Conservation (phyloP, 352 stramenopile genomes). For the Phytophthora colocasiae region DNA sequence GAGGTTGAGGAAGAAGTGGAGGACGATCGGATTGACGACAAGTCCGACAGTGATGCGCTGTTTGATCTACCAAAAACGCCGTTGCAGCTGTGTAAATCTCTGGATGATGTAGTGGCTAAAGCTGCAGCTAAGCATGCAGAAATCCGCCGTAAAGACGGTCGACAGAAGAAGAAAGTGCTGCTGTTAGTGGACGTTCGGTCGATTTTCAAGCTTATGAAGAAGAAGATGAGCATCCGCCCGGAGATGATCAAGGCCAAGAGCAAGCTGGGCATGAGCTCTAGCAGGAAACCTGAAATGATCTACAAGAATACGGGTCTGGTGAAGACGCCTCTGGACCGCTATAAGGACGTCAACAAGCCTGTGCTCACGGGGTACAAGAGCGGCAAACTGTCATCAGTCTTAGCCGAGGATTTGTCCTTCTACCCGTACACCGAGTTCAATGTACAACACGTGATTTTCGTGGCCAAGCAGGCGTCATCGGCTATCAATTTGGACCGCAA, state of each 20-base stretch:
- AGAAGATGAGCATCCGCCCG: constrained; percentile 59
- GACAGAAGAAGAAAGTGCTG: constrained; percentile 76
- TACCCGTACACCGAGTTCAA: constrained; percentile 66
- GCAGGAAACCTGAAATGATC: constrained; percentile 58
- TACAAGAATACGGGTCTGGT: constrained; percentile 71
- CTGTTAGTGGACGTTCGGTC: constrained; percentile 60
- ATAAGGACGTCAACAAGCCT: constrained; percentile 68
- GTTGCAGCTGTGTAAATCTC: constrained; percentile 49
- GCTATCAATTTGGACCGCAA: constrained; percentile 57
- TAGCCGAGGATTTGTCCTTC: constrained; percentile 72
- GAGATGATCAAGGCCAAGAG: constrained; percentile 66
- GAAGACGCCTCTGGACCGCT: constrained; percentile 77
- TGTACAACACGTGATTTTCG: constrained; percentile 67
- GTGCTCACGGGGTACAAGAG: constrained; percentile 65
- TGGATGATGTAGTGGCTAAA: constrained; percentile 59
- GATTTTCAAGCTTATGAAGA: constrained; percentile 70
- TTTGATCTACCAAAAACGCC: constrained; percentile 39
- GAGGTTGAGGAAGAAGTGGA: constrained; percentile 28
- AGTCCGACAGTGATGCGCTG: constrained; percentile 10
- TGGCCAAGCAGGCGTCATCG: constrained; percentile 54
- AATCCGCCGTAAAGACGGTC: constrained; percentile 63
- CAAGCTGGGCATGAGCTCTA: constrained; percentile 61
- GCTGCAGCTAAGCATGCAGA: constrained; percentile 51
- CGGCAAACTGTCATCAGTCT: constrained; percentile 65
- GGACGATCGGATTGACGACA: constrained; percentile 9